A percentile compares a stretch with the other conserved stretches of the same genome.
These are phyloP conservation scores for Dactylorhiza incarnata DNA, from an alignment of 106 monocot species.

Conservation along the genomic window DNA sequence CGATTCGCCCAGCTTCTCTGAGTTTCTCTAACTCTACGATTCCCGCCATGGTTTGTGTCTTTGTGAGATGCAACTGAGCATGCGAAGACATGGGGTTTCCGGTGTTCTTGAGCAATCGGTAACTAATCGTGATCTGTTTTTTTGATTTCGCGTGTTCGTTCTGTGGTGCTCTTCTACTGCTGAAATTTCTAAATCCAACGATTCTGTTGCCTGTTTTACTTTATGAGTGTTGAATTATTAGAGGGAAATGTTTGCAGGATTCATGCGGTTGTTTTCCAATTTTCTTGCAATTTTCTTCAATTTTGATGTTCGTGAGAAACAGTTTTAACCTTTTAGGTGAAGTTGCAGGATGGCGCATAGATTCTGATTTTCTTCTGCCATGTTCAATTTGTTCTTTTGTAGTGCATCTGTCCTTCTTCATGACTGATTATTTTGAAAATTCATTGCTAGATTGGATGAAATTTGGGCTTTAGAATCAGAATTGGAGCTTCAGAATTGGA, in stretches of 20 bases:
- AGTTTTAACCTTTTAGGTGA: neutral
- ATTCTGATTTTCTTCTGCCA: neutral
- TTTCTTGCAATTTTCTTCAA: neutral
- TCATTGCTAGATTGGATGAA: slow-evolving; percentile 2
- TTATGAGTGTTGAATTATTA: neutral
- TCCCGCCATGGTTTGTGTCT: neutral
- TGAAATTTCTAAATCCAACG: neutral
- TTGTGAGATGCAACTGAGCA: neutral
- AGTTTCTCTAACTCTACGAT: neutral
- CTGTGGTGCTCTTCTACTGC: neutral
- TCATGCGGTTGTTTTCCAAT: neutral
- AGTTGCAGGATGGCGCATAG: neutral
- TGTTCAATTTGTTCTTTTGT: neutral
- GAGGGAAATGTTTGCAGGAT: neutral
- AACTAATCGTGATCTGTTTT: neutral
- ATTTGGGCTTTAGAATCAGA: too few relatives aligned
- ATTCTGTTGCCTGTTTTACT: neutral
- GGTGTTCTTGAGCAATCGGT: neutral
- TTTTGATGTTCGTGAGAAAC: neutral
- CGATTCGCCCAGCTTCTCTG: too few relatives aligned
- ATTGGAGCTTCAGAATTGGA: too few relatives aligned
- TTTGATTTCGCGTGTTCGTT: neutral
- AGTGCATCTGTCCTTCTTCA: neutral
- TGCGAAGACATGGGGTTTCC: neutral
- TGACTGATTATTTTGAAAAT: neutral